These are phyloP conservation scores for Chenopodium formosanum DNA, from an alignment of 148 eudicot species.

Conservation along the genomic window DNA sequence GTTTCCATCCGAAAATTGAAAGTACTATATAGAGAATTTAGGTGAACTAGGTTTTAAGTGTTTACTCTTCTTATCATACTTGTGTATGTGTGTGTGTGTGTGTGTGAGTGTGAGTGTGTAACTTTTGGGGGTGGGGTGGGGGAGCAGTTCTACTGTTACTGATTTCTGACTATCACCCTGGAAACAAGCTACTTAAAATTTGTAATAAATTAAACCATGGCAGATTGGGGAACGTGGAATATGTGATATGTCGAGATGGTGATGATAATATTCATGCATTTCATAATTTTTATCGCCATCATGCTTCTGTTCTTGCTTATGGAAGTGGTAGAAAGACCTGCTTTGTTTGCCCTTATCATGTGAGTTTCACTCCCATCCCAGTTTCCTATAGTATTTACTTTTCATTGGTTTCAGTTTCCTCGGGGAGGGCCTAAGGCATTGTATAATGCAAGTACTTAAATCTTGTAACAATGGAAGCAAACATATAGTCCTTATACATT, in stretches of 20 bases:
- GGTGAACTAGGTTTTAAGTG: no score
- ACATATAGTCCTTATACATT: no score
- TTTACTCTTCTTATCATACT: no score
- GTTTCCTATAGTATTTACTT: not conserved
- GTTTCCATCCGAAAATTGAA: no score
- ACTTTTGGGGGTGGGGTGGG: not conserved
- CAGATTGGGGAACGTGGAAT: slow-evolving; percentile 89
- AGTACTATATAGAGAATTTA: no score
- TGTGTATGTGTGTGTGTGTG: no score
- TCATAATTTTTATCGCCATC: slow-evolving; percentile 98
- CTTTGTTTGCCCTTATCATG: slow-evolving; percentile 97
- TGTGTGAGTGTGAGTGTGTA: not conserved
- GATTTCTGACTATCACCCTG: not conserved
- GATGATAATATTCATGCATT: slow-evolving; percentile 62
- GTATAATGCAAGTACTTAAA: no score
- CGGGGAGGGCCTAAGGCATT: not conserved
- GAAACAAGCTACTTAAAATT: not conserved
- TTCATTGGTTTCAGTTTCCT: not conserved
- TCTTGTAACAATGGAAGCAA: no score
- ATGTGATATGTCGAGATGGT: slow-evolving; percentile 75
- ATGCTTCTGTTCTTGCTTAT: slow-evolving; percentile 77
- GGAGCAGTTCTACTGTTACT: no score
- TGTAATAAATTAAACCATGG: not conserved
- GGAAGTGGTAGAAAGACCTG: slow-evolving; percentile 76
- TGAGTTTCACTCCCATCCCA: slow-evolving; percentile 38